Evolutionary conservation across 2,329 filamentous ascomycete species (phyloP).

Genomic region (Hymenoscyphus fraxineus): DNA sequence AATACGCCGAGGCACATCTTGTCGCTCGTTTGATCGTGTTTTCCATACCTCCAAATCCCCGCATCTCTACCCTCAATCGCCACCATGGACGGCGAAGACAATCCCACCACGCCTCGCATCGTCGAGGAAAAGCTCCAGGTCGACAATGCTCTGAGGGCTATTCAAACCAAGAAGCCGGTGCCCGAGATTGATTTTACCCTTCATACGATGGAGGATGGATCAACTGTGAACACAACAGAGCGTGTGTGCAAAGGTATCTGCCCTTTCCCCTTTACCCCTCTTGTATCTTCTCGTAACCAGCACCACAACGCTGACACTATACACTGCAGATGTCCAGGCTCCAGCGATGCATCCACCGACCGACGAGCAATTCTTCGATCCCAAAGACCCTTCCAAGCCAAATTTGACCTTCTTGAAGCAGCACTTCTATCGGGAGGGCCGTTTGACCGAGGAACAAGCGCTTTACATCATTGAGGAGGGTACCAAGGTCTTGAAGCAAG

Average conservation of each 20-base stretch:
- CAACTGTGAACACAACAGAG: conserved; percentile 90
- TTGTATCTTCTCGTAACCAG: conserved; percentile 11
- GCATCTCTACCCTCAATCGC: conserved; percentile 7
- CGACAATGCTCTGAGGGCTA: conserved; percentile 87
- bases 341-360: conserved; percentile 90
- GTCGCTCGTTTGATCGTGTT: neutral
- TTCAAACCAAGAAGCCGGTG: conserved; percentile 89
- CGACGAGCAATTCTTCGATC: conserved; percentile 91
- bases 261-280: conserved; percentile 13
- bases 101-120: conserved; percentile 21
- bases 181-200: conserved; percentile 98
- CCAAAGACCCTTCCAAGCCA: conserved; percentile 80
- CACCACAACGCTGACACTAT: conserved; percentile 24
- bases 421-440: conserved; percentile 96
- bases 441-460: conserved; percentile 94
- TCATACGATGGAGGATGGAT: conserved; percentile 97
- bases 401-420: conserved; percentile 94
- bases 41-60: neutral
- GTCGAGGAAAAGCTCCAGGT: conserved; percentile 48
- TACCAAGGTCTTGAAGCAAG: conserved; percentile 79
- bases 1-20: neutral
- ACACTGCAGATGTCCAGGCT: conserved; percentile 81
- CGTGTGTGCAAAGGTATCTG: conserved; percentile 92
- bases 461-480: conserved; percentile 90
- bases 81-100: conserved; percentile 33